Evolutionary conservation across 2,329 filamentous ascomycete species (phyloP).

Genomic region (Huntiella moniliformis): DNA sequence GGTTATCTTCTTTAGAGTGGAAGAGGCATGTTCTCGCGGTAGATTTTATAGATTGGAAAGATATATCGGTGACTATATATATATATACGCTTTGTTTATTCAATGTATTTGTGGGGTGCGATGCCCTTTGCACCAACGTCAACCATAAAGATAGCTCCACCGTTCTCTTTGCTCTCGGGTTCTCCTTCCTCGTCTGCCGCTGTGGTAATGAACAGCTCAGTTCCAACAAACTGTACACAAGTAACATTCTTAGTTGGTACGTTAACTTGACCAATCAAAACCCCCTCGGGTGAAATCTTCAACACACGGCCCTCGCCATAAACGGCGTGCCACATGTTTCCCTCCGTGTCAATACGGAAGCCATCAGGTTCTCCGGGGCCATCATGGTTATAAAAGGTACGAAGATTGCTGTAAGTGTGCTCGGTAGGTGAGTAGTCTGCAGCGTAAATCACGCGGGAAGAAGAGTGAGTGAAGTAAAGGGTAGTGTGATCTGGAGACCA

Average conservation of each 20-base stretch:
- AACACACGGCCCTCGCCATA: slow-evolving; percentile 62
- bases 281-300: slow-evolving; percentile 49
- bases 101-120: slow-evolving; percentile 44
- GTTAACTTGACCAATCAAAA: slow-evolving; percentile 53
- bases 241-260: slow-evolving; percentile 66
- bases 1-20: slow-evolving; percentile 33
- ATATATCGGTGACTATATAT: background rate
- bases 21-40: background rate
- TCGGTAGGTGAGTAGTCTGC: slow-evolving; percentile 53
- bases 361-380: slow-evolving; percentile 56
- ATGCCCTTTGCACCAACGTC: slow-evolving; percentile 55
- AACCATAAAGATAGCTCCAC: slow-evolving; percentile 56
- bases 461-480: slow-evolving; percentile 72
- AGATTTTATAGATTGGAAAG: too few species aligned
- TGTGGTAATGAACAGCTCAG: slow-evolving; percentile 59
- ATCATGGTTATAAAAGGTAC: slow-evolving; percentile 53
- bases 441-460: slow-evolving; percentile 47
- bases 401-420: slow-evolving; percentile 43
- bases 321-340: slow-evolving; percentile 78
- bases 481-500: slow-evolving; percentile 57
- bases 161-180: slow-evolving; percentile 37
- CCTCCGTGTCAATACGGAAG: slow-evolving; percentile 64
- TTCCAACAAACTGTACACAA: slow-evolving; percentile 63
- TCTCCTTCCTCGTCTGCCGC: slow-evolving; percentile 48
- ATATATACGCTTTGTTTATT: slow-evolving; percentile 16